Evolutionary conservation across 2,329 filamentous ascomycete species (phyloP), one percentile per base, ranked within the genome.

Genomic region (Penicillium brevicompactum): DNA sequence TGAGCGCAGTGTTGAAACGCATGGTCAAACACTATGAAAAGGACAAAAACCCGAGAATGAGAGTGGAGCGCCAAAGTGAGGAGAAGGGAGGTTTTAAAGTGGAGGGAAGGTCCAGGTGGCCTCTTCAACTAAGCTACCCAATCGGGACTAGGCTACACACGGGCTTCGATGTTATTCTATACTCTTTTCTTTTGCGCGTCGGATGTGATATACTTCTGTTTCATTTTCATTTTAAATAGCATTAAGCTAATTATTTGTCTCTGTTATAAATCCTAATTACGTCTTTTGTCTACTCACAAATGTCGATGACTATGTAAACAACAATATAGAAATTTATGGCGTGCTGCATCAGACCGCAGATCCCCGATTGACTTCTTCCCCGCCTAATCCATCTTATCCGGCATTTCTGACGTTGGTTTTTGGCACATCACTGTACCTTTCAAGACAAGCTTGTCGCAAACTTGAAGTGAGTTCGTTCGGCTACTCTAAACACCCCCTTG

Each of bases 1-100:
- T 88, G 69, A 91, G 84, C 71, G 89, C 85, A 75, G 89, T 82
- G 79, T 89, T 88, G 78, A 96, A 86, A 86, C 89, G 91, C 91
- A 96, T 95, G 72, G 71, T 87, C 46, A 32, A 49, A 30, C 16
- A 49, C 31, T 34, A 34, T 38, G 14, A 44, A 49, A 46, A 51
- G 45, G 47, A 51, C 60, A 63, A 55, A 58, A 56, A 60, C 45
- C 49, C 46, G 55, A 46, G 52, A 56, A 57, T 49, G 50, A 52
- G 51, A 55, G 55, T 55, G 55, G 50, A 53, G 51, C 57, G 55
- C 58, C 55, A 56, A 52, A 56, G 46, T 61, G 50, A 49, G 49
- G 50, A 62, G 54, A 56, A 63, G 59, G 62, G 59, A 59, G 64
- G 64, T 65, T 68, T 69, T 71, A 73, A 59, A 61, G 56, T 46